Base-by-base conservation (phyloP, 2,329 filamentous ascomycete species). In the Lasiodiplodia sp. region DNA sequence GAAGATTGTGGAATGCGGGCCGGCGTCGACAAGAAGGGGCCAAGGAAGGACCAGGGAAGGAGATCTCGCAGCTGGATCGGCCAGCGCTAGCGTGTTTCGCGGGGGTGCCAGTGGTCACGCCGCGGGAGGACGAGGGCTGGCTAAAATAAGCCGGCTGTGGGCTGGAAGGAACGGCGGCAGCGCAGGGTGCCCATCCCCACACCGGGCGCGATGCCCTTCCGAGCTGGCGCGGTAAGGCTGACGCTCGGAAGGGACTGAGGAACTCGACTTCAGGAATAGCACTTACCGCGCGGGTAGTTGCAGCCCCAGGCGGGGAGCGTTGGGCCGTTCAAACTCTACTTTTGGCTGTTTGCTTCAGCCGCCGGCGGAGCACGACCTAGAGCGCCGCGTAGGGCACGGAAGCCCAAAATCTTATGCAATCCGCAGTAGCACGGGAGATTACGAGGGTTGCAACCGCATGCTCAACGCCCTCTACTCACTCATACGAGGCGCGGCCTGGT, bases 71-170 rank as follows among this genome's bases (percentile, higher is more conserved):
- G 40, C 40, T 23, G 38, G 57, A 62, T 51, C 40, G 28, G 18
- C 14, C 18, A 21, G 18, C 21, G 47, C 47, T 64, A 64, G 60
- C 44, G 60, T n/a, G 60, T 38, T 64, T 64, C 58, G 58, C 44
- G 40, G 58, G 58, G 44, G 21, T 25, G 28, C 28, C 16, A 14
- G 40, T 6, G 44, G 25, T n/a, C 44, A 31, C 44, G 40, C 44
- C 60, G 58, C 23, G n/a, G 14, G 40, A 31, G 38, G 23, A 6
- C 38, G 40, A 23, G 31, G 31, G 31, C 18, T 16, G 38, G 21
- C 18, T 23, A 21, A 49, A 49, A 62, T 62, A 62, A 40, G n/a
- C 7, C 18, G 16, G 31, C 55, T 14, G n/a, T 21, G 25, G 40
- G 44, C 18, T 21, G 44, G 21, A 1, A 53, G 23, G 25, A 8